Base-by-base conservation (phyloP, 371 early-diverging fungal species). In the Mortierella sp. region DNA sequence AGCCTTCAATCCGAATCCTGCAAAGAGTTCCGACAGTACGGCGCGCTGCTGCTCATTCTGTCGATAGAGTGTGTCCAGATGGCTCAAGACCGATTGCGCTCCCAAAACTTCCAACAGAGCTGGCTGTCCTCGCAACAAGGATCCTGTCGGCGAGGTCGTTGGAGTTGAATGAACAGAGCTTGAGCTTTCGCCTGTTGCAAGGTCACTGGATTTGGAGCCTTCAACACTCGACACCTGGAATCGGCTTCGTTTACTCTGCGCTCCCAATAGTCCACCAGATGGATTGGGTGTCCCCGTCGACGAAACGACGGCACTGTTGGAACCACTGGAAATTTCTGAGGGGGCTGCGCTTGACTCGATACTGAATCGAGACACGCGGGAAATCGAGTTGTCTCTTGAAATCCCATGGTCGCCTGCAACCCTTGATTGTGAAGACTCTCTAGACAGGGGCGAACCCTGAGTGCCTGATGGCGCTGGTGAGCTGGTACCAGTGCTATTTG, bases 31-130 rank as follows among this genome's bases (percentile, higher is more conserved):
- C 11, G 54, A n/a, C 6, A 79, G 32, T 12, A 79, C 41, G n/a
- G 48, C 50, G 15, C 79, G 68, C 53, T 79, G 79, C 34, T 72
- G 72, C 43, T 79, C 79, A n/a, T 72, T 72, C 55, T 79, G 79
- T 9, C 72, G 72, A 51, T 72, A 72, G 0, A 79, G 56, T 7
- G 69, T 62, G 12, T 79, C 79, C 49, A 79, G 19, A 50, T 79
- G 79, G 4, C 34, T 39, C 12, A 59, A 55, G 7, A 76, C 63
- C 4, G 60, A 56, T 6, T 60, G 70, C 1, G 44, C 34, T 1
- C 65, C 66, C n/a, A 64, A 54, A 12, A 65, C 42, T 12, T 76
- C 76, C 31, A 69, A 24, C 26, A 64, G 34, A 5, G 51, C 59
- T 19, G 44, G 53, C 46, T 76, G 78, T 15, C 78, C 78, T 21